These are phyloP conservation scores for Diplodia sapinea DNA, from an alignment of 2,329 filamentous ascomycete genomes.

Conservation along the genomic window DNA sequence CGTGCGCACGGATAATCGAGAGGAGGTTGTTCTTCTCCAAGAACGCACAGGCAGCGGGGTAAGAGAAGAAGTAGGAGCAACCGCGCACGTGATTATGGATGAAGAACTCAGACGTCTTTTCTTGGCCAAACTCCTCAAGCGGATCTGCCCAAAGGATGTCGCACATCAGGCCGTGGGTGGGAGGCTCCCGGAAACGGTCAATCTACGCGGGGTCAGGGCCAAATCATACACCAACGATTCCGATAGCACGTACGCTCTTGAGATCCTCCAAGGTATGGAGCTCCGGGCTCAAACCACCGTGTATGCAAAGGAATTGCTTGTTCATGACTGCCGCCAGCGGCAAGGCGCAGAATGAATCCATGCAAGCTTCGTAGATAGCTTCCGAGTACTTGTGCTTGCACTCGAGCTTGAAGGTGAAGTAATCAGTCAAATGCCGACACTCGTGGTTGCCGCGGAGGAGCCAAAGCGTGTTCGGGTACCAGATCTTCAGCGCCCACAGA, in stretches of 20 bases:
- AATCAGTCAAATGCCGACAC: constrained; percentile 97
- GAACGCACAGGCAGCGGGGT: constrained; percentile 95
- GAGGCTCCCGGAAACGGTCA: constrained; percentile 95
- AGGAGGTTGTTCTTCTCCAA: constrained; percentile 98
- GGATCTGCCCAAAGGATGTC: constrained; percentile 99
- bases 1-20: constrained; percentile 95
- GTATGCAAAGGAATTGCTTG: constrained; percentile 99
- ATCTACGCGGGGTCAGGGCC: constrained; percentile 63
- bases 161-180: constrained; percentile 97
- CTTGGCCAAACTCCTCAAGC: constrained; percentile 96
- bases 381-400: constrained; percentile 99
- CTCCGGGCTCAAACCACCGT: constrained; percentile 94
- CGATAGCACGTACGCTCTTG: constrained; percentile 69
- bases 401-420: constrained; percentile 99
- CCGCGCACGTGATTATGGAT: constrained; percentile 97
- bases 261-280: constrained; percentile 94
- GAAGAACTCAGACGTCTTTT: constrained; percentile 98
- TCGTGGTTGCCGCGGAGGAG: constrained; percentile 97
- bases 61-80: constrained; percentile 99
- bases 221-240: constrained; percentile 23
- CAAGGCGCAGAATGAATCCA: constrained; percentile 95
- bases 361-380: constrained; percentile 93
- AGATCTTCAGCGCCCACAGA: constrained; percentile 97
- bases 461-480: constrained; percentile 98
- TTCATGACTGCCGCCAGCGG: constrained; percentile 98